Base-by-base conservation (phyloP, 495 filamentous ascomycete genomes). In the Penicillium goetzii region DNA sequence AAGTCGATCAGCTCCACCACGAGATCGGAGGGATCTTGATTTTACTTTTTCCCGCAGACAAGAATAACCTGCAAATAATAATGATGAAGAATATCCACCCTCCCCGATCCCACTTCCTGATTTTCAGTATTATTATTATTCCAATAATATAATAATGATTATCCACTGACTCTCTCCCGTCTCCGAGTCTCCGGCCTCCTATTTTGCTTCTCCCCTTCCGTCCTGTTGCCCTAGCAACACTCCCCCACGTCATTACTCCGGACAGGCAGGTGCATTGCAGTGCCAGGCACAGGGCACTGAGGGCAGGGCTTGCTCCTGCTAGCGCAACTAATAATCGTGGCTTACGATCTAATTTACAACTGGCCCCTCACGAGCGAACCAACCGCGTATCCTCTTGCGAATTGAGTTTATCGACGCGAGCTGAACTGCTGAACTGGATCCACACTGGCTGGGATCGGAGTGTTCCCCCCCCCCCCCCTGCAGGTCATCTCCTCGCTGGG, bases 141-240 rank as follows among this genome's bases (percentile, higher is more conserved):
- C n/a, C 30, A 32, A 32, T 32, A 32, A 32, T 32, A 32, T 7
- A 7, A 32, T 6, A 7, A 8, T 33, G 8, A 41, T 43, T 17
- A 50, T 28, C 51, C 56, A 64, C 59, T 53, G n/a, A 41, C n/a
- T n/a, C n/a, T n/a, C n/a, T n/a, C 15, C 33, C 56, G 26, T n/a
- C 55, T 32, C 0, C 32, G n/a, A n/a, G n/a, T n/a, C n/a, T n/a
- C n/a, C n/a, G n/a, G n/a, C n/a, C n/a, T n/a, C n/a, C n/a, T n/a
- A n/a, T 38, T 26, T 30, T 30, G 28, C 56, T 47, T 58, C 30
- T 41, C 58, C 19, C 63, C 63, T 57, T 71, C 15, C 59, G 52
- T 19, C 1, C 4, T 45, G 76, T 79, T 79, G 68, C 72, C 68
- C 61, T 28, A 58, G 74, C 70, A 79, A 79, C 30, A 4, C 76